phyloP scores from a whole-genome alignment of 306 rosid genomes.

The Vachellia pachyceras region DNA sequence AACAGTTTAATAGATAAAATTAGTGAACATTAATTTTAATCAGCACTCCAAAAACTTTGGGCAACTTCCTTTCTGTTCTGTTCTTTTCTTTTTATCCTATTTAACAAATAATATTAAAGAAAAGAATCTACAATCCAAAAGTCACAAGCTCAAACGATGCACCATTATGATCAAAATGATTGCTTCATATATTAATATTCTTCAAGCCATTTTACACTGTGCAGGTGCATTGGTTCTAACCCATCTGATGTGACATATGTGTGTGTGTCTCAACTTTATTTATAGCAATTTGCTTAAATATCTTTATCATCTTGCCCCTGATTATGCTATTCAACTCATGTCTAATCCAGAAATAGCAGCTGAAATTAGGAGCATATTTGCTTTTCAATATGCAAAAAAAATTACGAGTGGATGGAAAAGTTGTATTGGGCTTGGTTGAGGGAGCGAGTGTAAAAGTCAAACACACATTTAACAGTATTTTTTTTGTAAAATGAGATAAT shows the following conservation, averaged over 20 bases:
- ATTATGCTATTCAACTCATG: conserved; percentile 18
- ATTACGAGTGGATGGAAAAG: too few species aligned
- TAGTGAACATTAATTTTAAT: background rate
- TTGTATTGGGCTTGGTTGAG: too few species aligned
- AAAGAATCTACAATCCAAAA: conserved; percentile 41
- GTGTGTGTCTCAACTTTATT: conserved; percentile 24
- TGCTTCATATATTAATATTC: conserved; percentile 29
- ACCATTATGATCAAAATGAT: conserved; percentile 48
- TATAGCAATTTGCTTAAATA: conserved; percentile 33
- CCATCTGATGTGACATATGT: conserved; percentile 50
- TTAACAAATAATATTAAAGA: conserved; percentile 27
- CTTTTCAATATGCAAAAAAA: too few species aligned
- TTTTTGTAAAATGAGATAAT: too few species aligned
- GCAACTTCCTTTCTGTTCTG: background rate
- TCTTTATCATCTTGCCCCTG: conserved; percentile 2
- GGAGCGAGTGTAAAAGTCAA: too few species aligned
- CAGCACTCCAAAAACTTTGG: conserved; percentile 26
- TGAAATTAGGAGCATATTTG: background rate
- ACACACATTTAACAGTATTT: too few species aligned
- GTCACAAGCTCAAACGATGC: conserved; percentile 49
- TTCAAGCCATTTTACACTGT: conserved; percentile 41
- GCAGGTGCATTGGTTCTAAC: conserved; percentile 47
- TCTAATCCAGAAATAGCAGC: conserved; percentile 20
- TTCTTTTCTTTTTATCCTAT: conserved; percentile 6
- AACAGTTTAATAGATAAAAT: background rate